These are phyloP conservation scores for Fagopyrum homotropicum DNA, from an alignment of 148 eudicot genomes.

Conservation along the genomic window DNA sequence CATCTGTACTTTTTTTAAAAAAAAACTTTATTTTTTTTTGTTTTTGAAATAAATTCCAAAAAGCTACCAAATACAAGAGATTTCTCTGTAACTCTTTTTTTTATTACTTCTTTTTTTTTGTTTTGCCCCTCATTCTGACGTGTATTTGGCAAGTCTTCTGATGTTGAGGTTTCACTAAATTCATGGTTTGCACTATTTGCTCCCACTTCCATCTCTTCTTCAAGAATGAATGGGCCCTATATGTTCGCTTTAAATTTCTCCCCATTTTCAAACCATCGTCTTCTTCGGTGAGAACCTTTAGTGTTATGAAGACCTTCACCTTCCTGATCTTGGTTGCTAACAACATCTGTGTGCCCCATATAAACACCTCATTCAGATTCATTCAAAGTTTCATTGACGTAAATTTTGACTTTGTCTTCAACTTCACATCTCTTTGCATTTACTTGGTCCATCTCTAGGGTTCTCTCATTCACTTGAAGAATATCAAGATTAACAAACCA, in stretches of 20 bases:
- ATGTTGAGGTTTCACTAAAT: constrained; percentile 16
- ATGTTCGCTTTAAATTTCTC: constrained; percentile 23
- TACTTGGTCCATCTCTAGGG: constrained; percentile 22
- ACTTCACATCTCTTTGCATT: not conserved
- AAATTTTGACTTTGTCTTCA: not conserved
- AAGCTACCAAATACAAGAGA: no score
- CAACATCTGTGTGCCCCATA: constrained; percentile 11
- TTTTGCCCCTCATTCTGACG: constrained; percentile 27
- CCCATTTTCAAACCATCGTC: constrained; percentile 38
- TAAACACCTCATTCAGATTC: constrained; percentile 15
- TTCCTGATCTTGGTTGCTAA: constrained; percentile 14
- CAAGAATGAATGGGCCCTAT: no score
- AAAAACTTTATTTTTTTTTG: no score
- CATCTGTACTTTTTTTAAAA: no score
- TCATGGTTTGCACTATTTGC: constrained; percentile 17
- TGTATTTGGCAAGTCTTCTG: constrained; percentile 23
- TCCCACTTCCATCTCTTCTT: constrained; percentile 17
- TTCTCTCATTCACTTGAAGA: constrained; percentile 22
- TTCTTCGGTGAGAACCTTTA: constrained; percentile 34
- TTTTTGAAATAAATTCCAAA: no score
- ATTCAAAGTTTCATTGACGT: constrained; percentile 11
- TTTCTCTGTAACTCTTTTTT: no score
- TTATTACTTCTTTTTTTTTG: constrained; percentile 56
- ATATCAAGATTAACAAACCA: constrained; percentile 21
- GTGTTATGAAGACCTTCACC: constrained; percentile 16